phyloP scores from a whole-genome alignment of 352 stramenopile genomes.

The Phytopythium litorale region DNA sequence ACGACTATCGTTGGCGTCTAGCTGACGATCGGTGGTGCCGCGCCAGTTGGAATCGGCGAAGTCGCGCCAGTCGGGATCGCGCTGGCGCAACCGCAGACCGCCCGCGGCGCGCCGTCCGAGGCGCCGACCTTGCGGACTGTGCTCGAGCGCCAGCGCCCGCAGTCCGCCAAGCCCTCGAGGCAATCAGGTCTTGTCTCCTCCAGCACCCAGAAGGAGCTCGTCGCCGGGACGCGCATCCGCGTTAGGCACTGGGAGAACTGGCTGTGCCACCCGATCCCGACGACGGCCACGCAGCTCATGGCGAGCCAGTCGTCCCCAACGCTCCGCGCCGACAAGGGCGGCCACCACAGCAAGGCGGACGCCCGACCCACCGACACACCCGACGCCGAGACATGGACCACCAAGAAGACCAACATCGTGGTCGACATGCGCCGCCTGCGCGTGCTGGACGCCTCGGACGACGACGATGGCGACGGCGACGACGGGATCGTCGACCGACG shows the following conservation, averaged over 20 bases:
- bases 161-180: slow-evolving; percentile 41
- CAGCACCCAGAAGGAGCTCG: not conserved
- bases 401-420: slow-evolving; percentile 35
- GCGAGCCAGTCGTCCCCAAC: slow-evolving; percentile 20
- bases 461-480: not conserved
- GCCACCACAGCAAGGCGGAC: not conserved
- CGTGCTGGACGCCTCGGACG: slow-evolving; percentile 11
- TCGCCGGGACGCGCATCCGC: slow-evolving; percentile 20
- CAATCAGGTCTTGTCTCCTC: not conserved
- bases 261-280: slow-evolving; percentile 25
- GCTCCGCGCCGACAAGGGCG: not conserved
- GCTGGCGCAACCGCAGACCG: slow-evolving; percentile 20
- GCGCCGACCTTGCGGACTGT: not conserved
- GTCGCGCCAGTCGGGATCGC: not conserved
- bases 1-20: not conserved
- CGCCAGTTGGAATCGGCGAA: too few species aligned
- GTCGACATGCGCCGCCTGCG: slow-evolving; percentile 39
- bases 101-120: slow-evolving; percentile 9
- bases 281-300: not conserved
- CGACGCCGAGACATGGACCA: not conserved
- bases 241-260: slow-evolving; percentile 31
- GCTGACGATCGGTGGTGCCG: not conserved
- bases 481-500: not conserved
- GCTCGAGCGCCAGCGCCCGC: slow-evolving; percentile 23
- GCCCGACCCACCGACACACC: not conserved